These are phyloP conservation scores for Colletotrichum caudatum DNA, from an alignment of 2,329 filamentous ascomycete genomes.

Conservation along the genomic window DNA sequence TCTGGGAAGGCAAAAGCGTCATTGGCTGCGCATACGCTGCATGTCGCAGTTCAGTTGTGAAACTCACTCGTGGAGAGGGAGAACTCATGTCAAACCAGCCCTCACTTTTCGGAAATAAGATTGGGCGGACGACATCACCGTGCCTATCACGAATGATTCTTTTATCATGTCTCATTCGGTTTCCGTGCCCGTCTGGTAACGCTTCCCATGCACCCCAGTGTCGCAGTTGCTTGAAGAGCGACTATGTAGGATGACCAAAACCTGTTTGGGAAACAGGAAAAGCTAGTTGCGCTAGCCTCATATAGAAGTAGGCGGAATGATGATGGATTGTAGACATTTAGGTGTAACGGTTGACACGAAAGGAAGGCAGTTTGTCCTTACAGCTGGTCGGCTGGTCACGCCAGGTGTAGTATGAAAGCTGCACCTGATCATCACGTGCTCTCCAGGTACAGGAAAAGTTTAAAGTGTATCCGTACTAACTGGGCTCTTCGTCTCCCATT, in stretches of 20 bases:
- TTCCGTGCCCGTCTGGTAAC: background rate
- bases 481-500: background rate
- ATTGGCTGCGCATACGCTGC: constrained; percentile 24
- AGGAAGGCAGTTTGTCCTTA: background rate
- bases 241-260: background rate
- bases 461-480: background rate
- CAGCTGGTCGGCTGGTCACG: background rate
- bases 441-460: background rate
- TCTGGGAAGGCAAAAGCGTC: constrained; percentile 27
- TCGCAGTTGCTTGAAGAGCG: background rate
- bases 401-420: background rate
- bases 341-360: constrained; percentile 3
- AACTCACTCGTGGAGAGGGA: constrained; percentile 27
- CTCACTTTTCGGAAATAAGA: constrained; percentile 9
- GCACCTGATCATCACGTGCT: background rate
- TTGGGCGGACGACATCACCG: constrained; percentile 8
- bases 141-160: constrained; percentile 2
- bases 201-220: background rate
- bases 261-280: background rate
- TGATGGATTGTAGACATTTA: constrained; percentile 26
- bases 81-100: constrained; percentile 14
- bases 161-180: constrained; percentile 1
- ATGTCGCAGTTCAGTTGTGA: constrained; percentile 36
- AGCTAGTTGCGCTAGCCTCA: background rate
- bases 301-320: background rate